Conservation (phyloP, 768 basidiomycete genomes). For the Tylopilus plumbeoviolaceoides region DNA sequence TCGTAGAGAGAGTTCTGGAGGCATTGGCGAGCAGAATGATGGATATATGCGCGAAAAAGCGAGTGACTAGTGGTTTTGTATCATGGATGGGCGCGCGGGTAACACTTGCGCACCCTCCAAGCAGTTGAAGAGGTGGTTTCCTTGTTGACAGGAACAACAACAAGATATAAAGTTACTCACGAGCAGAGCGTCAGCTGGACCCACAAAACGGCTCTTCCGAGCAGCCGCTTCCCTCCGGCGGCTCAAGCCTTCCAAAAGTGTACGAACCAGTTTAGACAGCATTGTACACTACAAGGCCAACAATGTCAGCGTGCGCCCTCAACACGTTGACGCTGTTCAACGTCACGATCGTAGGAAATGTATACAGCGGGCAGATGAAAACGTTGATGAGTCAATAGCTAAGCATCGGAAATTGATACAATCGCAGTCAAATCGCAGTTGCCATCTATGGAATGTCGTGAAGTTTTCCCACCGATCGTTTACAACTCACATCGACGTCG, state of each 20-base stretch:
- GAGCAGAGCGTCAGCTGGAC: conserved; percentile 12
- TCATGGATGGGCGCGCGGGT: neutral
- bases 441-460: too few relatives aligned
- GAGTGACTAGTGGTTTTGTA: neutral
- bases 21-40: conserved; percentile 9
- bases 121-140: neutral
- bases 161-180: neutral
- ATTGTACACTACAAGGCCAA: conserved; percentile 8
- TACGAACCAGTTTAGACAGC: conserved; percentile 1
- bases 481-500: too few relatives aligned
- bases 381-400: too few relatives aligned
- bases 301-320: neutral
- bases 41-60: conserved; percentile 4
- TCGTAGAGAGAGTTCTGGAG: conserved; percentile 9
- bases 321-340: neutral
- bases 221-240: conserved; percentile 2
- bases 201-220: conserved; percentile 15
- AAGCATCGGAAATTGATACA: too few relatives aligned
- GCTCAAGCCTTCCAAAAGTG: conserved; percentile 19
- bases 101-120: conserved; percentile 4
- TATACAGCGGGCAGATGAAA: too few relatives aligned
- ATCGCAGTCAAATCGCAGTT: too few relatives aligned
- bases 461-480: too few relatives aligned
- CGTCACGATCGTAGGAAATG: too few relatives aligned
- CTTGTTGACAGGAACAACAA: conserved; percentile 1